Base-by-base conservation (phyloP, 179 eudicot genomes). In the Beta macrorhiza region DNA sequence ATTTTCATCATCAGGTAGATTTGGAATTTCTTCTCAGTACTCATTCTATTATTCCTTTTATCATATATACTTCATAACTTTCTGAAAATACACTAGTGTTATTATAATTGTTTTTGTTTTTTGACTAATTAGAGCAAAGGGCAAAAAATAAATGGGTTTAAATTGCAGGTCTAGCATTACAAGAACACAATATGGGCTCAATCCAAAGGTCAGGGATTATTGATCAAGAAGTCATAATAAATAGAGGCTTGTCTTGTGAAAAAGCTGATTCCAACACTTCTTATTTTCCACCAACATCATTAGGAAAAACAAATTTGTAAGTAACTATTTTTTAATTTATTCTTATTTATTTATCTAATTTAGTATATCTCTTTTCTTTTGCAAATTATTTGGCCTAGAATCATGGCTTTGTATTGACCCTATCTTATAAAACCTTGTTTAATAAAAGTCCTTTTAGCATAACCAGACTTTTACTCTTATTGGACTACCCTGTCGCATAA, bases 191-290 rank as follows among this genome's bases (percentile, higher is more conserved):
- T 42, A 76, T 69, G 74, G 82, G 81, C 63, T 82, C 80, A 71
- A 80, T 64, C 45, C 70, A 85, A 74, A 82, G 68, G 17, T 67
- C 88, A 75, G 79, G 42, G 75, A 77, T 78, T 68, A 62, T 74
- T 79, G 81, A 83, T 80, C 53, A 72, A 72, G 79, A 84, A 67
- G 71, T 47, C 20, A 78, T 62, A 17, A 78, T 58, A 45, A 86
- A 84, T 47, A 80, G 71, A 67, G 79, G 75, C 53, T 45, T 81
- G 62, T 76, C 80, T 29, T 71, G 71, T 81, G 84, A 81, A 64
- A 84, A 84, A 83, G 90, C 84, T 84, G 87, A 84, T 62, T 75
- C 81, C 51, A 81, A 83, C 63, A 82, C 81, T 87, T 79, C 82
- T 79, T 79, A 86, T 86, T 84, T 76, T 52, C 69, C 83, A 61